These are phyloP conservation scores for Plectranthus barbatus DNA, from an alignment of 257 asterid species.

Conservation along the genomic window DNA sequence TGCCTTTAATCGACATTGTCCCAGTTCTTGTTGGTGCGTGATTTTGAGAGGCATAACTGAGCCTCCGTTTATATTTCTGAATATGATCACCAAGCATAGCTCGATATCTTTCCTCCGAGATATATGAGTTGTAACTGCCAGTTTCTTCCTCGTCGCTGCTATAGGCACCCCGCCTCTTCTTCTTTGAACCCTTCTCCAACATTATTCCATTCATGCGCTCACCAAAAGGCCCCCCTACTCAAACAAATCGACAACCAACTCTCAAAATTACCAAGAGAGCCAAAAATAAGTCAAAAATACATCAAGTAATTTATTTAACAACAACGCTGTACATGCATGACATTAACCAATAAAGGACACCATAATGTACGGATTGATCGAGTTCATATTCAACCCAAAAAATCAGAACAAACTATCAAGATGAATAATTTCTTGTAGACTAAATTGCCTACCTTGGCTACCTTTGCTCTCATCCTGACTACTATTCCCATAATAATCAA, in stretches of 20 bases:
- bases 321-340: slow-evolving; percentile 11
- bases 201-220: slow-evolving; percentile 50
- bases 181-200: slow-evolving; percentile 60
- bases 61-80: slow-evolving; percentile 77
- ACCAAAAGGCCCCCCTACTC: slow-evolving; percentile 45
- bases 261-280: slow-evolving; percentile 11
- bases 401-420: neutral
- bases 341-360: neutral
- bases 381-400: slow-evolving; percentile 9
- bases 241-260: slow-evolving; percentile 11
- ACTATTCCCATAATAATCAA: slow-evolving; percentile 83
- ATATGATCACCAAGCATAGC: slow-evolving; percentile 97
- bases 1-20: slow-evolving; percentile 31
- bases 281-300: slow-evolving; percentile 2
- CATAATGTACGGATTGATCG: neutral
- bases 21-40: slow-evolving; percentile 42
- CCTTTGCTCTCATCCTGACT: slow-evolving; percentile 99
- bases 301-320: slow-evolving; percentile 4
- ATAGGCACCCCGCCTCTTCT: slow-evolving; percentile 56
- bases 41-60: slow-evolving; percentile 48
- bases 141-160: slow-evolving; percentile 81
- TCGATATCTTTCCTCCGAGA: slow-evolving; percentile 82
- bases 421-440: slow-evolving; percentile 7
- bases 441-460: slow-evolving; percentile 65
- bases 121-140: slow-evolving; percentile 46